These are phyloP conservation scores for Emmonsiellopsis sp. DNA, from an alignment of 2,329 filamentous ascomycete genomes.

Conservation along the genomic window DNA sequence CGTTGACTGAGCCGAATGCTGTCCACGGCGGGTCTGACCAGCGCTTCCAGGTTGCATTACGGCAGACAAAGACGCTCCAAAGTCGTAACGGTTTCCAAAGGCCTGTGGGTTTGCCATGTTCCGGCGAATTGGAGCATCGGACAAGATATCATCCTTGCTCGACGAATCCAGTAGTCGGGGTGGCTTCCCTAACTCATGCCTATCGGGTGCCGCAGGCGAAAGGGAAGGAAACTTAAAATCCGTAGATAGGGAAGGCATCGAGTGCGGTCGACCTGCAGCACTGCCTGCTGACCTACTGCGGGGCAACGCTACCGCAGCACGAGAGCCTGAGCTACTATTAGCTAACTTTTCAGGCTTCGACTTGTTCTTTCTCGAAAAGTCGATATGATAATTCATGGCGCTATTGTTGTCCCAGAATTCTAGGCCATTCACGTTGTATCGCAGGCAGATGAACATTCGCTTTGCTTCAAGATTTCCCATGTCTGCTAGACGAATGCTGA, in stretches of 20 bases:
- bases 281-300: slow-evolving; percentile 54
- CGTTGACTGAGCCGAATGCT: slow-evolving; percentile 47
- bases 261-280: slow-evolving; percentile 38
- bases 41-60: slow-evolving; percentile 55
- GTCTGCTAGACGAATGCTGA: slow-evolving; percentile 87
- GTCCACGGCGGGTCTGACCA: slow-evolving; percentile 49
- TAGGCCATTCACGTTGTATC: slow-evolving; percentile 72
- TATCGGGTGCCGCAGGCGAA: background rate
- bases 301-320: slow-evolving; percentile 48
- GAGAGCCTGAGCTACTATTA: slow-evolving; percentile 41
- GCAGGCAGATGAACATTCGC: slow-evolving; percentile 84
- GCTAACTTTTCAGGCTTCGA: slow-evolving; percentile 42
- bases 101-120: slow-evolving; percentile 51
- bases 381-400: slow-evolving; percentile 80
- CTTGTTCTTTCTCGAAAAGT: slow-evolving; percentile 74
- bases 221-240: slow-evolving; percentile 54
- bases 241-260: slow-evolving; percentile 50
- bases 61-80: slow-evolving; percentile 79
- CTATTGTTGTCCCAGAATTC: slow-evolving; percentile 96
- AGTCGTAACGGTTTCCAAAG: slow-evolving; percentile 92
- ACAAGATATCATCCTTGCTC: slow-evolving; percentile 55
- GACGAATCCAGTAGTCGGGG: background rate
- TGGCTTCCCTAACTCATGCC: background rate
- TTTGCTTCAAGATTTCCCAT: slow-evolving; percentile 85
- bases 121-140: slow-evolving; percentile 42